phyloP scores from a whole-genome alignment of 2,329 filamentous ascomycete species.

The Fusarium nisikadoi region DNA sequence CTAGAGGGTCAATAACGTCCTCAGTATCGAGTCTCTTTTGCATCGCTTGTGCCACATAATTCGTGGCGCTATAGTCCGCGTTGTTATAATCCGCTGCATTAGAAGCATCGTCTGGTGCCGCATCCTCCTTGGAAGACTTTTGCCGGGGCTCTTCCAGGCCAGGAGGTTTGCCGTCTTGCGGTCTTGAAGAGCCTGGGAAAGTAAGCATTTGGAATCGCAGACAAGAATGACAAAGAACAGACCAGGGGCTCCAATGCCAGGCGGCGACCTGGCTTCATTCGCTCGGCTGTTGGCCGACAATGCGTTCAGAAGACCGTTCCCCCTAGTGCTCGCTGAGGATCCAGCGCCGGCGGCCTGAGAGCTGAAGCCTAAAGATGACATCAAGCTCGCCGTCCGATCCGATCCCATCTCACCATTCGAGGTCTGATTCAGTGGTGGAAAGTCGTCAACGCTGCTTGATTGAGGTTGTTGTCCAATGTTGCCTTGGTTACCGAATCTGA shows the following conservation, averaged over 20 bases:
- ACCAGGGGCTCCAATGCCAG: constrained; percentile 54
- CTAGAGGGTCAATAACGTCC: constrained; percentile 66
- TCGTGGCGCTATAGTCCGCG: constrained; percentile 26
- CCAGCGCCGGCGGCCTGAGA: constrained; percentile 54
- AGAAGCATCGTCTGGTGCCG: constrained; percentile 51
- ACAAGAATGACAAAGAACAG: constrained; percentile 7
- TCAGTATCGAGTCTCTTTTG: constrained; percentile 49
- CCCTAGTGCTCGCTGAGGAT: constrained; percentile 57
- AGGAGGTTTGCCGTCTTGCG: constrained; percentile 56
- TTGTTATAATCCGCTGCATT: constrained; percentile 60
- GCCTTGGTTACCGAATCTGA: constrained; percentile 64
- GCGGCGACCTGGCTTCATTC: constrained; percentile 61
- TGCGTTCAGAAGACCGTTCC: constrained; percentile 72
- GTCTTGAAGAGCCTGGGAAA: constrained; percentile 49
- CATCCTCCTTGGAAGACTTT: constrained; percentile 57
- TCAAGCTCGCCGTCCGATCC: constrained; percentile 62
- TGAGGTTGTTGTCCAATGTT: constrained; percentile 58
- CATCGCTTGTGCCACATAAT: neutral
- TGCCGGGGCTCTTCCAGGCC: constrained; percentile 56
- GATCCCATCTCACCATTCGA: constrained; percentile 68
- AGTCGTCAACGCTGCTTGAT: constrained; percentile 65
- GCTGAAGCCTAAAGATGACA: constrained; percentile 66
- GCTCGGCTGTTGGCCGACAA: constrained; percentile 68
- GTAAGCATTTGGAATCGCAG: constrained; percentile 35
- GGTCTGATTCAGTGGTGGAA: constrained; percentile 69